Conservation (phyloP, 2,329 filamentous ascomycete species). For the Fusarium kyushuense region DNA sequence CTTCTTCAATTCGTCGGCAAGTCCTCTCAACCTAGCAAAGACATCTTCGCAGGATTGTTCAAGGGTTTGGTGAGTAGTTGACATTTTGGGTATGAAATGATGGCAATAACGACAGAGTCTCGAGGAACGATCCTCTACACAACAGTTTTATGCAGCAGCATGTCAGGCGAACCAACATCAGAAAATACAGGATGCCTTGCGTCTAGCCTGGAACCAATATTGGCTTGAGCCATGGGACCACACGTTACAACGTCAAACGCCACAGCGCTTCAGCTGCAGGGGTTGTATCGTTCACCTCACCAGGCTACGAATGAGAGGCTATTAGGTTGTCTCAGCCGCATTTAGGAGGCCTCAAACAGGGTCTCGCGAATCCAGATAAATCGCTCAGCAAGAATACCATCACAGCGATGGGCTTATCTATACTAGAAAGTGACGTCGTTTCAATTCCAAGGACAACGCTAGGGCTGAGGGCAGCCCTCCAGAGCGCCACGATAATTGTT, state of each 20-base stretch:
- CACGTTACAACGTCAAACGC: background rate
- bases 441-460: background rate
- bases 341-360: background rate
- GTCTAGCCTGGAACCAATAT: background rate
- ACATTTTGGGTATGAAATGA: background rate
- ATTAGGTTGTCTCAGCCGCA: background rate
- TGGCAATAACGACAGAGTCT: background rate
- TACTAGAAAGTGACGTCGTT: background rate
- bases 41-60: background rate
- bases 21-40: background rate
- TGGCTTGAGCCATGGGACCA: background rate
- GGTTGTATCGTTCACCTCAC: background rate
- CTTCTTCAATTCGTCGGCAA: background rate
- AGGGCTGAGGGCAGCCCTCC: background rate
- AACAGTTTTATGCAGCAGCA: background rate
- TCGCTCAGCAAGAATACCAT: background rate
- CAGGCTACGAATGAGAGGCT: background rate
- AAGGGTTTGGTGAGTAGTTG: background rate
- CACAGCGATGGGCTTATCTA: background rate
- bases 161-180: background rate
- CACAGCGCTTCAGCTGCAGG: background rate
- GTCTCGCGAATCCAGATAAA: background rate
- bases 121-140: background rate
- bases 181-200: background rate
- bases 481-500: background rate